Conservation (phyloP, 106 monocot species). For the Acorus calamus region DNA sequence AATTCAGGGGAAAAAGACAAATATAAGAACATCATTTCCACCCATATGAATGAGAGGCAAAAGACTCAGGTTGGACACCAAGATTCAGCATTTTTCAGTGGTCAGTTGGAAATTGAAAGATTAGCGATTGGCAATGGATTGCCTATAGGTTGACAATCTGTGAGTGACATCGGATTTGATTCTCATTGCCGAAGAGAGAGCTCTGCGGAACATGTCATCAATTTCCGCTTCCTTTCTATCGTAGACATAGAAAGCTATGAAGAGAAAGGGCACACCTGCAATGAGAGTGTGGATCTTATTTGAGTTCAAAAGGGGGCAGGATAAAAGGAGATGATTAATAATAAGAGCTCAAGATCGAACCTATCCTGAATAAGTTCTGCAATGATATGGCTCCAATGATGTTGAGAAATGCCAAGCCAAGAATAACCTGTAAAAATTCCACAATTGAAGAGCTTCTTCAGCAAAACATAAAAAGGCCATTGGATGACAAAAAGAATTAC, state of each 20-base stretch:
- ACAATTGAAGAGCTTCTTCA: no score
- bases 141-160: conserved; percentile 1
- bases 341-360: conserved; percentile 6
- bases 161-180: conserved; percentile 15
- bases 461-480: no score
- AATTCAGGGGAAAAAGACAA: no score
- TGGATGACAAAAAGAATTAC: no score
- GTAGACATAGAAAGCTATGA: conserved; percentile 34
- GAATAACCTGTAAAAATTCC: conserved; percentile 22
- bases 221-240: conserved; percentile 72
- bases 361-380: conserved; percentile 45
- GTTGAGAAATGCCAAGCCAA: conserved; percentile 28
- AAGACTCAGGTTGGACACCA: no score
- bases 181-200: not conserved
- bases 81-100: no score
- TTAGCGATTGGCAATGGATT: no score
- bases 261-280: conserved; percentile 42
- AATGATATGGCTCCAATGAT: conserved; percentile 40
- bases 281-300: not conserved
- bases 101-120: no score
- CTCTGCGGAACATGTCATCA: conserved; percentile 20
- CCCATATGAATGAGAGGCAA: no score
- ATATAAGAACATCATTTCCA: no score
- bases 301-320: not conserved
- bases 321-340: not conserved